Evolutionary conservation across 495 filamentous ascomycete genomes (phyloP).

Genomic region (Penicillium simplicissimum): DNA sequence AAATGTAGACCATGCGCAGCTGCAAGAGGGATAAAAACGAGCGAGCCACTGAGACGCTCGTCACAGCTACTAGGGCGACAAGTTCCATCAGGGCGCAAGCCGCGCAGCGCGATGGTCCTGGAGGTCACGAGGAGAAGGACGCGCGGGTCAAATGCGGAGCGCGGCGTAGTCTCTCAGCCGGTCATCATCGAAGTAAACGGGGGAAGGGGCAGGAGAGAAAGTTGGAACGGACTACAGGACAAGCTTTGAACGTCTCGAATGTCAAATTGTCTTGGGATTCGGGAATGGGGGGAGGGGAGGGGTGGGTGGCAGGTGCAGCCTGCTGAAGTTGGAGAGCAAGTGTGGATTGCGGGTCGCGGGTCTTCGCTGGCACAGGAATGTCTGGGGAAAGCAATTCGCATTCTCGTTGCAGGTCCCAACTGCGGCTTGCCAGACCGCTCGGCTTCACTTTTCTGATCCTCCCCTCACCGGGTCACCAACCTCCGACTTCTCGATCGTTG

Average conservation of each 20-base stretch:
- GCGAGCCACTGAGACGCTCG: constrained; percentile 23
- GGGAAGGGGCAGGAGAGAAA: background rate
- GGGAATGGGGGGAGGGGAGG: too few relatives aligned
- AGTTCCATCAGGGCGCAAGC: constrained; percentile 23
- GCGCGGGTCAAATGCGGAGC: constrained; percentile 20
- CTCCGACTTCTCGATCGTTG: background rate
- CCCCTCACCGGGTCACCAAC: background rate
- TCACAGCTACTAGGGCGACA: constrained; percentile 22
- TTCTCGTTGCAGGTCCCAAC: constrained; percentile 3
- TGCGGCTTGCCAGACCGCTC: constrained; percentile 25
- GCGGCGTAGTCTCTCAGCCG: constrained; percentile 15
- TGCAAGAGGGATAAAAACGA: constrained; percentile 15
- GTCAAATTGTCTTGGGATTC: background rate
- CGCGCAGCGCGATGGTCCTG: constrained; percentile 7
- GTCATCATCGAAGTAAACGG: constrained; percentile 13
- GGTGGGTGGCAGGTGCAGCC: too few relatives aligned
- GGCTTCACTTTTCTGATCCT: constrained; percentile 23
- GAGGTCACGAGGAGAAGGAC: constrained; percentile 14
- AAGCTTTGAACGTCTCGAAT: background rate
- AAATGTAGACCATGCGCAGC: constrained; percentile 10
- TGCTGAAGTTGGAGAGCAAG: background rate
- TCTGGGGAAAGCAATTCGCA: constrained; percentile 24
- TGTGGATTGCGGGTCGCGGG: constrained; percentile 3
- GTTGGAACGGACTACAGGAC: background rate
- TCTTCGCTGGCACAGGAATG: background rate